Evolutionary conservation across 2,329 filamentous ascomycete species (phyloP).

Genomic region (Zasmidium angulare): DNA sequence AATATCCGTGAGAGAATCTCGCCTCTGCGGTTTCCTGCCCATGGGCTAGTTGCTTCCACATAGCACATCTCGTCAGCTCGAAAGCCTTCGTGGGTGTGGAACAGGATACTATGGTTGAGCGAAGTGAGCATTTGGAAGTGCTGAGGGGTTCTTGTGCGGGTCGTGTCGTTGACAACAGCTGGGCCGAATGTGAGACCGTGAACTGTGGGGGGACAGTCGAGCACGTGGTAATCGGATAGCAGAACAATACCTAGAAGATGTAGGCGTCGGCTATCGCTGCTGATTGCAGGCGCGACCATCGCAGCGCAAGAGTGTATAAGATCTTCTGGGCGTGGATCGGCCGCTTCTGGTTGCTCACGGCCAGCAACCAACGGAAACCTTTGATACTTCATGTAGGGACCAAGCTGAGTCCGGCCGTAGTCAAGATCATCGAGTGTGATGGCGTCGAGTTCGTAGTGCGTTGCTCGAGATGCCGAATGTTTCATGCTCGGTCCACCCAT

Average conservation of each 20-base stretch:
- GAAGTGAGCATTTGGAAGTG: constrained; percentile 14
- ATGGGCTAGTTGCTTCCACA: constrained; percentile 72
- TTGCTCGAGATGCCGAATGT: constrained; percentile 11
- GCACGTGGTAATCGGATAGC: constrained; percentile 20
- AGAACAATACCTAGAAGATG: constrained; percentile 18
- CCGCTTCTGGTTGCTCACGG: background rate
- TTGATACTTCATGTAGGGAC: constrained; percentile 19
- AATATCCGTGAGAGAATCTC: constrained; percentile 72
- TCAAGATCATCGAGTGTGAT: constrained; percentile 21
- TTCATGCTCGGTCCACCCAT: constrained; percentile 14
- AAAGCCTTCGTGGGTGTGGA: constrained; percentile 46
- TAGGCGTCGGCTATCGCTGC: background rate
- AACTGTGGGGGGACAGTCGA: constrained; percentile 15
- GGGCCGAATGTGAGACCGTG: constrained; percentile 10
- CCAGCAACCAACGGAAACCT: constrained; percentile 11
- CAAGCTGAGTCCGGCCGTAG: constrained; percentile 2
- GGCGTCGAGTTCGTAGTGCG: background rate
- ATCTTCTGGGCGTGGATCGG: constrained; percentile 6
- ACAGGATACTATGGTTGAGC: constrained; percentile 57
- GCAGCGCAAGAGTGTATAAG: constrained; percentile 14
- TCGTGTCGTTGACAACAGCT: constrained; percentile 8
- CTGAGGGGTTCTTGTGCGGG: background rate
- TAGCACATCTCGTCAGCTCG: constrained; percentile 67
- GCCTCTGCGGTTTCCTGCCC: constrained; percentile 70
- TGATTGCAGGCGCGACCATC: constrained; percentile 9